A percentile compares a stretch with the other conserved stretches of the same genome.
Conservation (phyloP, 108 stramenopile genomes). For the Stephanodiscus minutulus region DNA sequence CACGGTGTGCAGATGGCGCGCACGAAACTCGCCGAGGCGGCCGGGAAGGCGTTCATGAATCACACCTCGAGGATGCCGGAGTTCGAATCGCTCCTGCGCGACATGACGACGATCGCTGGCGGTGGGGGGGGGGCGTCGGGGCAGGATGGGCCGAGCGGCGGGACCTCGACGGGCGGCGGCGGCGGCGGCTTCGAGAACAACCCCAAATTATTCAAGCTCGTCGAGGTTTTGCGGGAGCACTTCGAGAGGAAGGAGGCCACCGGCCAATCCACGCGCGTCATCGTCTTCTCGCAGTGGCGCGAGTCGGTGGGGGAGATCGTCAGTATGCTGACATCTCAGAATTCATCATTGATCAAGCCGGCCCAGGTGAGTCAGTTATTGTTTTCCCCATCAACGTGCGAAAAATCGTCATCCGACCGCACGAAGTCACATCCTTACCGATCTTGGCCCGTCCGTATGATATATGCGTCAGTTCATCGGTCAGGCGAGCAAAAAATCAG, state of each 20-base stretch:
- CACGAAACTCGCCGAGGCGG: constrained; percentile 44
- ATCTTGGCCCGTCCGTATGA: neutral
- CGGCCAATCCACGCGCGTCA: constrained; percentile 66
- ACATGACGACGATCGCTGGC: constrained; percentile 52
- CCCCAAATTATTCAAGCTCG: constrained; percentile 82
- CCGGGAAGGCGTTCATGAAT: constrained; percentile 33
- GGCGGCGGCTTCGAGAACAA: constrained; percentile 53
- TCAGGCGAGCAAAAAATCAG: constrained; percentile 31
- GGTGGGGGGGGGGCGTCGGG: neutral
- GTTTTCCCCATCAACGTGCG: no score
- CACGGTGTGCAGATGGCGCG: constrained; percentile 61
- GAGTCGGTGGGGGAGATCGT: constrained; percentile 82
- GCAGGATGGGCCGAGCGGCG: constrained; percentile 9
- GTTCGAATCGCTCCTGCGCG: constrained; percentile 47
- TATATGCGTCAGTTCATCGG: constrained; percentile 59
- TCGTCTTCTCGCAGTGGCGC: constrained; percentile 89
- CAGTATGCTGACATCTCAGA: constrained; percentile 36
- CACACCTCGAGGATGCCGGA: constrained; percentile 35
- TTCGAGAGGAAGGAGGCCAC: constrained; percentile 64
- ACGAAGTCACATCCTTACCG: neutral
- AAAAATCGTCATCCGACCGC: neutral
- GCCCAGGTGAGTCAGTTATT: constrained; percentile 76
- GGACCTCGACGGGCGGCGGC: no score
- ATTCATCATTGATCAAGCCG: constrained; percentile 56
- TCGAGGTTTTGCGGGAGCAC: constrained; percentile 77